A percentile compares a stretch with the other conserved stretches of the same genome.
These are phyloP conservation scores for Lentinus polychrous DNA, from an alignment of 1,284 basidiomycete genomes.

Conservation along the genomic window DNA sequence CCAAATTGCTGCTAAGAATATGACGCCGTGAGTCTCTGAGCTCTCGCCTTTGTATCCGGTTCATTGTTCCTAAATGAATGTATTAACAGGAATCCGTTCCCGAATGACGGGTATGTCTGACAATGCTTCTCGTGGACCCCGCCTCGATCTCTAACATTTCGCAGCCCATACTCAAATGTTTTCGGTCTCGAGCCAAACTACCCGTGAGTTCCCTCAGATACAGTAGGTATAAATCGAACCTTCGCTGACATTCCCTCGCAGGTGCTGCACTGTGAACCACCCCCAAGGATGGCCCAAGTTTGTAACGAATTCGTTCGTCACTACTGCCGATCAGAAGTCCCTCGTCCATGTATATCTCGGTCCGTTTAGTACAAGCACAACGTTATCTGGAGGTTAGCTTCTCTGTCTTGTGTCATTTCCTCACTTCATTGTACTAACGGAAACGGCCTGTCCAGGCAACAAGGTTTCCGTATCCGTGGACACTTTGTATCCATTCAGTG, in stretches of 20 bases:
- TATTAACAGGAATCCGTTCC: constrained; percentile 42
- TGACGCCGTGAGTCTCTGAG: constrained; percentile 39
- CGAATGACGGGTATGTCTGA: constrained; percentile 37
- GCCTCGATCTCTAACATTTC: not conserved
- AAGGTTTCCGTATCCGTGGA: constrained; percentile 40
- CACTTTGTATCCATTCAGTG: constrained; percentile 53
- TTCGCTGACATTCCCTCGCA: constrained; percentile 13
- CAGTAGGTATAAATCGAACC: not conserved
- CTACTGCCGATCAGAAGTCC: constrained; percentile 39
- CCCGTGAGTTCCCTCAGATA: constrained; percentile 17
- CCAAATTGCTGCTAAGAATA: constrained; percentile 51
- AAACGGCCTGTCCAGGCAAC: constrained; percentile 28
- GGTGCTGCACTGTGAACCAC: constrained; percentile 56
- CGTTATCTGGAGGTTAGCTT: constrained; percentile 34
- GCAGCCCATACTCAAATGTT: constrained; percentile 48
- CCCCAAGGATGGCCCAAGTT: constrained; percentile 60
- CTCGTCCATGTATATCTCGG: constrained; percentile 53
- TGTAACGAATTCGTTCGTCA: constrained; percentile 49
- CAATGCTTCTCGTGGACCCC: constrained; percentile 1
- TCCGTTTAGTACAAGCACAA: constrained; percentile 39
- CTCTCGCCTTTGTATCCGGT: not conserved
- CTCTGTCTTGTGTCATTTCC: not conserved
- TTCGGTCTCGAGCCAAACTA: constrained; percentile 36
- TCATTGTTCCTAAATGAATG: not conserved
- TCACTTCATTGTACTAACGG: not conserved